These are phyloP conservation scores for Castanopsis chinensis DNA, from an alignment of 306 rosid genomes.

Conservation along the genomic window DNA sequence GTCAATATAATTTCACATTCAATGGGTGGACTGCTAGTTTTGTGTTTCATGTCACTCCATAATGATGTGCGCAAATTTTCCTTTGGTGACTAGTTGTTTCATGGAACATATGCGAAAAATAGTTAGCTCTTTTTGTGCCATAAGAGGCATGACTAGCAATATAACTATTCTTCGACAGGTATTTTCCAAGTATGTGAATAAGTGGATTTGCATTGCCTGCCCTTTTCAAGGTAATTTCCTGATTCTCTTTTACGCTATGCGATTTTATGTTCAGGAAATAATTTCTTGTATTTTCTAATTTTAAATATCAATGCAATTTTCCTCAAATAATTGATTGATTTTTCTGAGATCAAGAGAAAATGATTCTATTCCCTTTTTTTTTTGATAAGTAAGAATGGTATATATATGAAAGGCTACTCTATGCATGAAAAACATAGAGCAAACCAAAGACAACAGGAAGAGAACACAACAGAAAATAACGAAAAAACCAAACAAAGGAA, in stretches of 20 bases:
- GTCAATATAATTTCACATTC: constrained; percentile 83
- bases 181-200: constrained; percentile 75
- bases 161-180: constrained; percentile 53
- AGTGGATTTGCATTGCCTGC: constrained; percentile 89
- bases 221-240: constrained; percentile 77
- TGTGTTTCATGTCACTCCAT: constrained; percentile 74
- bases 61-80: constrained; percentile 55
- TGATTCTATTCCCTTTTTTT: background rate
- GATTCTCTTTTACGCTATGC: background rate
- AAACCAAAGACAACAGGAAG: too few species aligned
- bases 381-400: too few species aligned
- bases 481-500: too few species aligned
- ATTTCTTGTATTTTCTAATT: too few species aligned
- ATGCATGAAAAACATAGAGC: too few species aligned
- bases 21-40: constrained; percentile 82
- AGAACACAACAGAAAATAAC: too few species aligned
- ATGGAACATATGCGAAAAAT: constrained; percentile 17
- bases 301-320: background rate
- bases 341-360: background rate
- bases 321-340: background rate
- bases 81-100: constrained; percentile 29
- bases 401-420: too few species aligned
- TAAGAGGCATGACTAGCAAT: constrained; percentile 20
- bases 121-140: background rate
- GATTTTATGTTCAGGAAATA: background rate